phyloP scores from a whole-genome alignment of 106 monocot species.

The Dioscorea dumetorum region DNA sequence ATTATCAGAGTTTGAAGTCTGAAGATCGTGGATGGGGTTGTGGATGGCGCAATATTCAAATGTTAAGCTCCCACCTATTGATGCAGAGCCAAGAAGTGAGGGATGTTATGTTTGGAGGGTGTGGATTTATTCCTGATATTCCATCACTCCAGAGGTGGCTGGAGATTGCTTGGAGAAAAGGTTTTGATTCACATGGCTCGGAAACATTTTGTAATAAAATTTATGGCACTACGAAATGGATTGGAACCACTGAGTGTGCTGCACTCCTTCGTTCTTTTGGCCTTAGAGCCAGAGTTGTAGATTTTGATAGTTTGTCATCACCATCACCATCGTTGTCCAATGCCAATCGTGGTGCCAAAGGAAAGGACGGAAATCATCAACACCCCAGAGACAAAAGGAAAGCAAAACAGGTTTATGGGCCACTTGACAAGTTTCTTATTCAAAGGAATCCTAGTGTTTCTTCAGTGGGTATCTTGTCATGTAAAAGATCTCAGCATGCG shows the following conservation, averaged over 20 bases:
- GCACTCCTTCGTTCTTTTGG: conserved; percentile 86
- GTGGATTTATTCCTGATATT: conserved; percentile 90
- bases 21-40: conserved; percentile 93
- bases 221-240: conserved; percentile 78
- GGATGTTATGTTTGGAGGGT: conserved; percentile 73
- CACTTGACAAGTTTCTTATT: conserved; percentile 82
- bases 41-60: conserved; percentile 98
- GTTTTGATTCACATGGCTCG: conserved; percentile 65
- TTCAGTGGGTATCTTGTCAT: conserved; percentile 6
- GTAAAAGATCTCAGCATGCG: not conserved
- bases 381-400: conserved; percentile 20
- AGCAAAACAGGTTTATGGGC: conserved; percentile 37
- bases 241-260: conserved; percentile 96
- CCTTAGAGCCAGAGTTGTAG: conserved; percentile 71
- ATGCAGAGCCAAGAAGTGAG: conserved; percentile 59
- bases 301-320: conserved; percentile 66
- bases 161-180: conserved; percentile 88
- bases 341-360: not conserved
- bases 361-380: not conserved
- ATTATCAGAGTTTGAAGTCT: conserved; percentile 57
- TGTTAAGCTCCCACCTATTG: conserved; percentile 86
- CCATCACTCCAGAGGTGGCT: conserved; percentile 90
- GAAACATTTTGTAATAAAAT: conserved; percentile 50
- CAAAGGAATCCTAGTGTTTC: conserved; percentile 1
- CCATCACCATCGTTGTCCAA: conserved; percentile 16